These are phyloP conservation scores for Ustilago sp. DNA, from an alignment of 1,284 basidiomycete genomes.

Conservation along the genomic window DNA sequence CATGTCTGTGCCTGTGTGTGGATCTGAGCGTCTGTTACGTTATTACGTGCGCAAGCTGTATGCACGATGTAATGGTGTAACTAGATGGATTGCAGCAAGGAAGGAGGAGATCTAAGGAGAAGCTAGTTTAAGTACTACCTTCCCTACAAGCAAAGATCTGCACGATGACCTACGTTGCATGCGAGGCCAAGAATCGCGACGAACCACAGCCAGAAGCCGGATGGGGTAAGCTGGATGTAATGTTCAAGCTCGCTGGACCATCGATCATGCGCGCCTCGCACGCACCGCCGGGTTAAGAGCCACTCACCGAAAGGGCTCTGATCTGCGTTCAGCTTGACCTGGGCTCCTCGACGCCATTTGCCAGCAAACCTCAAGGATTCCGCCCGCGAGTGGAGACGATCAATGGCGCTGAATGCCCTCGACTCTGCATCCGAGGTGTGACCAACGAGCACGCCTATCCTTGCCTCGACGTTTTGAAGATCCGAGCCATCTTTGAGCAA, in stretches of 20 bases:
- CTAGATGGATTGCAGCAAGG: too few relatives aligned
- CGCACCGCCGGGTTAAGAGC: neutral
- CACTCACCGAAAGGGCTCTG: constrained; percentile 11
- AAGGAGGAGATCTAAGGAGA: too few relatives aligned
- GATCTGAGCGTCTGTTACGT: too few relatives aligned
- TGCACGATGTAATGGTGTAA: too few relatives aligned
- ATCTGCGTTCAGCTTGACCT: constrained; percentile 15
- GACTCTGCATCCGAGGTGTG: constrained; percentile 13
- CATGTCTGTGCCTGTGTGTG: too few relatives aligned
- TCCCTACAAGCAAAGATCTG: too few relatives aligned
- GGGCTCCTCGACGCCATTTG: constrained; percentile 5
- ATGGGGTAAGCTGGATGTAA: neutral
- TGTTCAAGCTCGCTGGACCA: constrained; percentile 6
- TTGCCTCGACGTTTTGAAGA: constrained; percentile 10
- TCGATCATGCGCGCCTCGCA: neutral
- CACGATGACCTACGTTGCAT: constrained; percentile 17
- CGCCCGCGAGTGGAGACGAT: constrained; percentile 8
- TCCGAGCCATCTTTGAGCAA: too few relatives aligned
- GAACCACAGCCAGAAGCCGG: neutral
- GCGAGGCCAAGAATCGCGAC: constrained; percentile 19
- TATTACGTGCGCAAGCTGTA: too few relatives aligned
- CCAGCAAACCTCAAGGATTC: neutral
- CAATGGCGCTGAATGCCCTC: constrained; percentile 6
- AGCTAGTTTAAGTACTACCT: too few relatives aligned
- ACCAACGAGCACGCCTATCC: constrained; percentile 9